phyloP scores from a whole-genome alignment of 768 basidiomycete species.

The Amanita phalloides region DNA sequence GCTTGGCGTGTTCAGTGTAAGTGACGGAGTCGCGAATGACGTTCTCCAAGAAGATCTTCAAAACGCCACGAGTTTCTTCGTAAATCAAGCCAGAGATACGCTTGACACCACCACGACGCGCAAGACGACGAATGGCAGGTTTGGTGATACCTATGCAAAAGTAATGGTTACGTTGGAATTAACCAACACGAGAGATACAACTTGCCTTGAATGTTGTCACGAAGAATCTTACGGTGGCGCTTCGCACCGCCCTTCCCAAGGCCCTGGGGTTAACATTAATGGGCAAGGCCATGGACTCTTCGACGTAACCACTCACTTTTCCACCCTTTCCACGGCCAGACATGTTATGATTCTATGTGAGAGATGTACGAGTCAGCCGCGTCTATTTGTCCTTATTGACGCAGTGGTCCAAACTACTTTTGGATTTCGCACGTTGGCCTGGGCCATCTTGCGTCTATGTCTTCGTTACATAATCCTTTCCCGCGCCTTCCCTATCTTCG shows the following conservation, averaged over 20 bases:
- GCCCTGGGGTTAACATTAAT: constrained; percentile 28
- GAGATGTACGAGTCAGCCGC: constrained; percentile 16
- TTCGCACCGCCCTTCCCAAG: constrained; percentile 75
- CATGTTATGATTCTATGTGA: constrained; percentile 26
- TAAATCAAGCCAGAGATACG: constrained; percentile 69
- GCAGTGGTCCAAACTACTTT: constrained; percentile 8
- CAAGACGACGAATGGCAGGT: constrained; percentile 70
- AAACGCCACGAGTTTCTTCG: constrained; percentile 74
- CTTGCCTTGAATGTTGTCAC: constrained; percentile 69
- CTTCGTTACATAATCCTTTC: too few species aligned
- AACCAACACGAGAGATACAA: background rate
- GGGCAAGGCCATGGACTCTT: background rate
- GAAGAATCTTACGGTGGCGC: constrained; percentile 73
- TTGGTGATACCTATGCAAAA: constrained; percentile 28
- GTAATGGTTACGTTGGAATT: background rate
- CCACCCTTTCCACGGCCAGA: constrained; percentile 76
- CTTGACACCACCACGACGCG: constrained; percentile 79
- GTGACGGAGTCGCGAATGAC: constrained; percentile 88
- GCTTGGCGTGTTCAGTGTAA: constrained; percentile 90
- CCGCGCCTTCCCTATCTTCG: too few species aligned
- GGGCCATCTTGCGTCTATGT: too few species aligned
- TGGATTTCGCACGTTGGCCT: too few species aligned
- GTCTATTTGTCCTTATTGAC: constrained; percentile 29
- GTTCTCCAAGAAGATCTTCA: constrained; percentile 63
- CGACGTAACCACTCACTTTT: constrained; percentile 32